Conservation (phyloP, 2,329 filamentous ascomycete species). For the Juglanconis sp. region DNA sequence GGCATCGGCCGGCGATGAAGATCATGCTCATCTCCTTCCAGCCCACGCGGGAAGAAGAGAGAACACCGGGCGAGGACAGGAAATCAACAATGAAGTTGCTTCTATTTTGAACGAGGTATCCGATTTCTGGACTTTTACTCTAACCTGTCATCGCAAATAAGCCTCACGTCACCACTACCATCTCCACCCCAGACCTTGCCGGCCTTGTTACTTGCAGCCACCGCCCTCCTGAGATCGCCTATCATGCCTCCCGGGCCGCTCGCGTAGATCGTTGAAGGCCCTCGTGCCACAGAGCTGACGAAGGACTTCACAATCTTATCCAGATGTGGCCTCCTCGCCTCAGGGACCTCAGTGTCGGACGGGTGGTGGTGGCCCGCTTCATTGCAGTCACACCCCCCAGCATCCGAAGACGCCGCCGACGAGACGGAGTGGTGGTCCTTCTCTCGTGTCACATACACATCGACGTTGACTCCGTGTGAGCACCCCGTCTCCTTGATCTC, state of each 20-base stretch:
- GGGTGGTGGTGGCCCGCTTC: slow-evolving; percentile 22
- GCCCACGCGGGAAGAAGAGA: too few relatives aligned
- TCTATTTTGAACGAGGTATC: too few relatives aligned
- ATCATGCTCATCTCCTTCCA: too few relatives aligned
- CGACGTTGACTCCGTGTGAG: slow-evolving; percentile 44
- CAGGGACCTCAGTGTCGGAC: slow-evolving; percentile 11
- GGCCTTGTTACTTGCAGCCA: slow-evolving; percentile 52
- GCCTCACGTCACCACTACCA: slow-evolving; percentile 50
- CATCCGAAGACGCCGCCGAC: slow-evolving; percentile 20
- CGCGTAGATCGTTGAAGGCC: slow-evolving; percentile 54
- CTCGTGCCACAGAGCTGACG: slow-evolving; percentile 41
- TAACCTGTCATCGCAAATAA: slow-evolving; percentile 60
- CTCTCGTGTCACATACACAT: slow-evolving; percentile 59
- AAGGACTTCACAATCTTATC: slow-evolving; percentile 45
- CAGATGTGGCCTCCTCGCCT: slow-evolving; percentile 44
- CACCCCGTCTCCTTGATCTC: slow-evolving; percentile 38
- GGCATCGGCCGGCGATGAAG: too few relatives aligned
- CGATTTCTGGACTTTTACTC: slow-evolving; percentile 31
- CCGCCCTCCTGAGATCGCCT: slow-evolving; percentile 50
- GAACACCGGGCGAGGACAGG: too few relatives aligned
- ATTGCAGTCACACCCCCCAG: slow-evolving; percentile 22
- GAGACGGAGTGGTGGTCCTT: slow-evolving; percentile 23
- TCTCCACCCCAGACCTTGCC: slow-evolving; percentile 56
- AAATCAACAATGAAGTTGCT: too few relatives aligned
- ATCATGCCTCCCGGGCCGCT: slow-evolving; percentile 62